A percentile compares a stretch with the other conserved stretches of the same genome.
Evolutionary conservation across 352 stramenopile genomes (phyloP).

Genomic region (Globisporangium irregulare): DNA sequence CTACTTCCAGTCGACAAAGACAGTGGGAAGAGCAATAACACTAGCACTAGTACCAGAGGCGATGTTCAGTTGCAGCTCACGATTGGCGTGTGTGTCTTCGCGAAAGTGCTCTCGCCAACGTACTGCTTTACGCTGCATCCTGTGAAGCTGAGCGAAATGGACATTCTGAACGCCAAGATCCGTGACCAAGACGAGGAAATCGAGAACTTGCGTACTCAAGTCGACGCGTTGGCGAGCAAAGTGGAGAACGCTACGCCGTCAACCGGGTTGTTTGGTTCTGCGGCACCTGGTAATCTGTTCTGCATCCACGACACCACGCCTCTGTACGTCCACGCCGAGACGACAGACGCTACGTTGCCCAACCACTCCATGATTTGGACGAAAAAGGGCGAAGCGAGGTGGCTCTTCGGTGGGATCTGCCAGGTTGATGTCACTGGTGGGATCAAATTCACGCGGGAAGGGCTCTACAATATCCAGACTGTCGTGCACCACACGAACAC

Average conservation of each 20-base stretch:
- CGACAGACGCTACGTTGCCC: background rate
- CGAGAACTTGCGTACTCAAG: constrained; percentile 6
- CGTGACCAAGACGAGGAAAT: constrained; percentile 14
- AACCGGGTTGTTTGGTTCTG: background rate
- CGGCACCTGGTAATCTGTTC: background rate
- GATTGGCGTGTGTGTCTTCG: constrained; percentile 5
- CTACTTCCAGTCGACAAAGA: background rate
- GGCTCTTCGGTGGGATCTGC: background rate
- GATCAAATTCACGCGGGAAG: background rate
- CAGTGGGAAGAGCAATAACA: background rate
- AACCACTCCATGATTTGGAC: background rate
- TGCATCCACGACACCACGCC: background rate
- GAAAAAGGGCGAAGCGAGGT: background rate
- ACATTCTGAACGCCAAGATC: constrained; percentile 9
- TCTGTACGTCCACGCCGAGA: constrained; percentile 1
- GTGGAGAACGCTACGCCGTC: background rate
- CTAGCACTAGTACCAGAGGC: background rate
- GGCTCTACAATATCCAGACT: constrained; percentile 6
- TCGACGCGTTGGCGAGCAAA: background rate
- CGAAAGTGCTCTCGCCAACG: constrained; percentile 13
- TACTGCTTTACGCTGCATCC: constrained; percentile 5
- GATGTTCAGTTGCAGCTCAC: constrained; percentile 3
- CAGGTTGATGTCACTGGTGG: background rate
- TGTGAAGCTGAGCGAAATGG: constrained; percentile 10
- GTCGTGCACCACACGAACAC: constrained; percentile 9